Conservation (phyloP, 2,329 filamentous ascomycete genomes). For the Scleromitrula shiraiana region DNA sequence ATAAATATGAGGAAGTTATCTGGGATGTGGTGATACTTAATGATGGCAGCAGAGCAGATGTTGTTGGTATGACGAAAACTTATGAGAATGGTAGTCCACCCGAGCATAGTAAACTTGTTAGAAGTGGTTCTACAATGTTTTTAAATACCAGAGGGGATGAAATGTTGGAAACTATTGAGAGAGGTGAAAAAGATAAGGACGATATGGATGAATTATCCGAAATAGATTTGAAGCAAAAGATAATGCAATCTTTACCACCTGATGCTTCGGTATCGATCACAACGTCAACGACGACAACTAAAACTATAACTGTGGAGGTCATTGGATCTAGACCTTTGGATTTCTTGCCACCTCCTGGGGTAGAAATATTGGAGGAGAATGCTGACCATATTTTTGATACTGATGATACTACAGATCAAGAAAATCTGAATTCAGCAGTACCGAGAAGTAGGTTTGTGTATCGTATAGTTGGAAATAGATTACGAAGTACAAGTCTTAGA, state of each 20-base stretch:
- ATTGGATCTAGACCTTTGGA: constrained; percentile 43
- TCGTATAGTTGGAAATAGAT: constrained; percentile 45
- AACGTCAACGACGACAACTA: constrained; percentile 50
- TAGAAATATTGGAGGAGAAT: constrained; percentile 49
- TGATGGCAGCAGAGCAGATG: constrained; percentile 49
- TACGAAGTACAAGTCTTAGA: constrained; percentile 34
- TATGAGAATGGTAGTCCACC: constrained; percentile 8
- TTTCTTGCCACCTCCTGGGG: constrained; percentile 47
- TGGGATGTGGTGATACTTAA: constrained; percentile 61
- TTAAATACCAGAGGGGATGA: constrained; percentile 22
- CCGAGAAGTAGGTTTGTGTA: constrained; percentile 49
- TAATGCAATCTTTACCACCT: constrained; percentile 44
- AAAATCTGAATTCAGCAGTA: constrained; percentile 13
- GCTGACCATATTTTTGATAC: constrained; percentile 18
- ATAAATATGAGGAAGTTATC: constrained; percentile 47
- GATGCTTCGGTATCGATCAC: constrained; percentile 53
- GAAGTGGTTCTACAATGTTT: constrained; percentile 26
- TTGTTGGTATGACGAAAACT: constrained; percentile 31
- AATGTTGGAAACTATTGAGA: constrained; percentile 33
- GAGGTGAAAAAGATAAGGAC: constrained; percentile 32
- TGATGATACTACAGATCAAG: constrained; percentile 14
- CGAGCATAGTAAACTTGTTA: constrained; percentile 27
- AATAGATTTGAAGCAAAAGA: constrained; percentile 43
- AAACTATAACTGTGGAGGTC: constrained; percentile 58
- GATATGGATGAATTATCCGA: constrained; percentile 35